Evolutionary conservation across 2,329 filamentous ascomycete genomes (phyloP).

Genomic region (Rhynchosporium secalis): DNA sequence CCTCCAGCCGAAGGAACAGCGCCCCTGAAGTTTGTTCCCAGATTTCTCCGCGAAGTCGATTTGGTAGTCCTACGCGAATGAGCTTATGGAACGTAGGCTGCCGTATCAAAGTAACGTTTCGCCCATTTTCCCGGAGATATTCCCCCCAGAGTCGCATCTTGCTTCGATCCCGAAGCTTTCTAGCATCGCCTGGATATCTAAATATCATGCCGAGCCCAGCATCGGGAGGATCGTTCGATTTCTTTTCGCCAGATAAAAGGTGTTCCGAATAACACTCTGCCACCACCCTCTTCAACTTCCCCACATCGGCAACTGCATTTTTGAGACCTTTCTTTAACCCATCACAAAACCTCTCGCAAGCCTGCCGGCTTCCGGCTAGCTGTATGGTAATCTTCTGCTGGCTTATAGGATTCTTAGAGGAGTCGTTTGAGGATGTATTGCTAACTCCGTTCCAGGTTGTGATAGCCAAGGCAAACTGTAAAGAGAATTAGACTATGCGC

Average conservation of each 20-base stretch:
- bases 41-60: constrained; percentile 87
- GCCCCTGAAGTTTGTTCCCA: constrained; percentile 96
- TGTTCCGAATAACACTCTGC: constrained; percentile 91
- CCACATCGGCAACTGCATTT: constrained; percentile 83
- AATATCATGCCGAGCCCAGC: constrained; percentile 91
- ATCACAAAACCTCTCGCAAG: constrained; percentile 95
- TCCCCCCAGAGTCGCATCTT: constrained; percentile 99
- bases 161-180: constrained; percentile 89
- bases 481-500: constrained; percentile 27
- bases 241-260: constrained; percentile 63
- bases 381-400: constrained; percentile 91
- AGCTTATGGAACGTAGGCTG: constrained; percentile 98
- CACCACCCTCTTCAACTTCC: constrained; percentile 77
- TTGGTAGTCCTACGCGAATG: constrained; percentile 91
- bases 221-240: constrained; percentile 72
- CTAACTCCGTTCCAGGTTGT: constrained; percentile 87
- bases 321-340: constrained; percentile 87
- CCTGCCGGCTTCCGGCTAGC: constrained; percentile 81
- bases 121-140: constrained; percentile 91
- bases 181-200: constrained; percentile 89
- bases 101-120: constrained; percentile 86
- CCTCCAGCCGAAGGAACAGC: constrained; percentile 82
- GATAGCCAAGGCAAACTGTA: constrained; percentile 82
- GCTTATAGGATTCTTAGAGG: constrained; percentile 41
- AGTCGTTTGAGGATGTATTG: constrained; percentile 54